Conservation (phyloP, 2,329 filamentous ascomycete species). For the Stagonosporopsis cucurbitacearum region DNA sequence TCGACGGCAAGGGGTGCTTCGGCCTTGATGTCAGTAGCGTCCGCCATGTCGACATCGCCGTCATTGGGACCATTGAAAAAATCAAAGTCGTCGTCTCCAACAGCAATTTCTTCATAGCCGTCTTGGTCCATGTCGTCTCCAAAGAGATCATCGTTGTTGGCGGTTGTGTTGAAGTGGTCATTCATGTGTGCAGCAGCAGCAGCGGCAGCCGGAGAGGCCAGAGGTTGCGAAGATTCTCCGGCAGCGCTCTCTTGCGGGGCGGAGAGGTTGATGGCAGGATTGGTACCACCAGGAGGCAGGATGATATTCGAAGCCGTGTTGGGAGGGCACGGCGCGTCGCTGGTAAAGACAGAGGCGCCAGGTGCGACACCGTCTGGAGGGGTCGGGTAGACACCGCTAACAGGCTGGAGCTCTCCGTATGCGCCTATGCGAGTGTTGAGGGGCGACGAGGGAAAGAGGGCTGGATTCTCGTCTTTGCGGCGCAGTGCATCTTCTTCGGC, state of each 20-base stretch:
- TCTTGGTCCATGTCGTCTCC: constrained; percentile 71
- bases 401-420: constrained; percentile 47
- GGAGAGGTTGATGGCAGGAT: constrained; percentile 43
- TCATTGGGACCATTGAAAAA: constrained; percentile 74
- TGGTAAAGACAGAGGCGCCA: constrained; percentile 34
- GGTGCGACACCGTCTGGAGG: constrained; percentile 49
- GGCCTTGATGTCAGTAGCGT: constrained; percentile 31
- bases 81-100: constrained; percentile 84
- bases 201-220: constrained; percentile 34
- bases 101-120: constrained; percentile 72
- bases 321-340: constrained; percentile 39
- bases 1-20: constrained; percentile 7
- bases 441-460: constrained; percentile 46
- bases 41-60: constrained; percentile 46
- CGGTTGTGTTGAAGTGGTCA: constrained; percentile 33
- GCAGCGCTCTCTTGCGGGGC: constrained; percentile 33
- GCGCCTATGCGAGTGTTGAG: constrained; percentile 42
- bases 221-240: constrained; percentile 27
- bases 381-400: constrained; percentile 50
- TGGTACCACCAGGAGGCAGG: constrained; percentile 37
- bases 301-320: constrained; percentile 36
- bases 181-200: too few species aligned
- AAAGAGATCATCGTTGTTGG: constrained; percentile 65
- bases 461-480: constrained; percentile 38
- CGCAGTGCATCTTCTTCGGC: constrained; percentile 55